Percentiles rank a stretch among this genome's conserved stretches.
Evolutionary conservation across 352 stramenopile species (phyloP).

Genomic region (Achlya hypogyna): DNA sequence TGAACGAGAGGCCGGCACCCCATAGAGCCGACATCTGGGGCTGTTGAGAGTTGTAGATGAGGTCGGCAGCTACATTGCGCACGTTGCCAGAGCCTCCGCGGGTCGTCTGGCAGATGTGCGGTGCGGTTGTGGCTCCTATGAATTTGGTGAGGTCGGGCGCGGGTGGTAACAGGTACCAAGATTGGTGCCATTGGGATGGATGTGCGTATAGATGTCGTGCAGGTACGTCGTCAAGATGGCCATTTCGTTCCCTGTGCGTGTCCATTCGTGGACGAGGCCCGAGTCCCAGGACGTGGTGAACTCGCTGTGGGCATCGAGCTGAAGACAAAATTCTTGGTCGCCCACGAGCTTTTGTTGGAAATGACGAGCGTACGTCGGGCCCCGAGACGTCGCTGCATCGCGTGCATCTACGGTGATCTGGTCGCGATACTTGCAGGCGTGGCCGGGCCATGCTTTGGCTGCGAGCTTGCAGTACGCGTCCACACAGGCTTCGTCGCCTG

Average conservation of each 20-base stretch:
- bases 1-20: conserved; percentile 42
- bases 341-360: conserved; percentile 13
- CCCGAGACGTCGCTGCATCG: neutral
- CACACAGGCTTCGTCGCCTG: neutral
- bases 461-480: conserved; percentile 17
- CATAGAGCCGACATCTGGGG: conserved; percentile 12
- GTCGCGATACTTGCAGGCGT: conserved; percentile 3
- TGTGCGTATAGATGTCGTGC: conserved; percentile 6
- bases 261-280: conserved; percentile 18
- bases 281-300: conserved; percentile 11
- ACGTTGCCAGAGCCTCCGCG: conserved; percentile 9
- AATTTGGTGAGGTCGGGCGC: neutral
- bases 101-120: conserved; percentile 16
- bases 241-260: conserved; percentile 17
- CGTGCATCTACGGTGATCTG: conserved; percentile 11
- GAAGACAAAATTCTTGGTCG: conserved; percentile 20
- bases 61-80: conserved; percentile 10
- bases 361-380: conserved; percentile 15
- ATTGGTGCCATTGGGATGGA: conserved; percentile 2
- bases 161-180: neutral
- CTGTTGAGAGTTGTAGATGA: conserved; percentile 1
- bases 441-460: neutral
- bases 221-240: conserved; percentile 18
- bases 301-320: conserved; percentile 20
- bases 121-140: neutral